phyloP scores from a whole-genome alignment of 2,329 filamentous ascomycete genomes.

The Chaetoscypha palmicola region DNA sequence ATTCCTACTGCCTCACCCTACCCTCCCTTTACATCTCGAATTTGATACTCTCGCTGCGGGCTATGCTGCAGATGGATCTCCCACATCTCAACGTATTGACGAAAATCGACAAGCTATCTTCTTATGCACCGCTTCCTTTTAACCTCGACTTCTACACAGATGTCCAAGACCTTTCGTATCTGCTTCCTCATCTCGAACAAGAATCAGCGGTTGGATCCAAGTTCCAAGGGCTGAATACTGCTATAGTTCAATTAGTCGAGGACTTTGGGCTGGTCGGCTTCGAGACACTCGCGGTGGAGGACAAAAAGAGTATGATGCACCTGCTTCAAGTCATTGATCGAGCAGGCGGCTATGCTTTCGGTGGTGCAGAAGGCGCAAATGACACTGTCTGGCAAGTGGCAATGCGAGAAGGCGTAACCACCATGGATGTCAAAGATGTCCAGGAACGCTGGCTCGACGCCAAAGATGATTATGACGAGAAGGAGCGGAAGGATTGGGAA shows the following conservation, averaged over 20 bases:
- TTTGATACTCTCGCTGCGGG: conserved; percentile 82
- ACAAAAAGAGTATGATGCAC: conserved; percentile 95
- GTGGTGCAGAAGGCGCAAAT: conserved; percentile 78
- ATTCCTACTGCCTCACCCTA: conserved; percentile 87
- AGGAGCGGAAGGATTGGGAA: conserved; percentile 68
- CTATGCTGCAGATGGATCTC: conserved; percentile 97
- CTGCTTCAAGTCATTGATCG: conserved; percentile 84
- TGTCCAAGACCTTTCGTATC: conserved; percentile 82
- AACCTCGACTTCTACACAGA: conserved; percentile 97
- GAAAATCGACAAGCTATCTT: conserved; percentile 89
- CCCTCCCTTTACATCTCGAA: conserved; percentile 94
- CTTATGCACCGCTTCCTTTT: conserved; percentile 82
- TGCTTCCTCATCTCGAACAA: conserved; percentile 71
- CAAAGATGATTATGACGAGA: conserved; percentile 78
- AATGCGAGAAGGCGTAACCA: conserved; percentile 67
- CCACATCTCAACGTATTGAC: conserved; percentile 93
- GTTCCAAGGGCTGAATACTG: conserved; percentile 77
- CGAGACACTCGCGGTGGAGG: conserved; percentile 90
- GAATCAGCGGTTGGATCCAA: conserved; percentile 72
- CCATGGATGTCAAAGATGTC: conserved; percentile 79
- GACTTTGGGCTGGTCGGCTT: conserved; percentile 86
- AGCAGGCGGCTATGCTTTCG: conserved; percentile 89
- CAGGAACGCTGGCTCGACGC: conserved; percentile 94
- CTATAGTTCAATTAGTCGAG: conserved; percentile 79
- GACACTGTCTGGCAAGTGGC: conserved; percentile 97